phyloP scores from a whole-genome alignment of 345 rosid genomes.

The Eucalyptus shirleyi region DNA sequence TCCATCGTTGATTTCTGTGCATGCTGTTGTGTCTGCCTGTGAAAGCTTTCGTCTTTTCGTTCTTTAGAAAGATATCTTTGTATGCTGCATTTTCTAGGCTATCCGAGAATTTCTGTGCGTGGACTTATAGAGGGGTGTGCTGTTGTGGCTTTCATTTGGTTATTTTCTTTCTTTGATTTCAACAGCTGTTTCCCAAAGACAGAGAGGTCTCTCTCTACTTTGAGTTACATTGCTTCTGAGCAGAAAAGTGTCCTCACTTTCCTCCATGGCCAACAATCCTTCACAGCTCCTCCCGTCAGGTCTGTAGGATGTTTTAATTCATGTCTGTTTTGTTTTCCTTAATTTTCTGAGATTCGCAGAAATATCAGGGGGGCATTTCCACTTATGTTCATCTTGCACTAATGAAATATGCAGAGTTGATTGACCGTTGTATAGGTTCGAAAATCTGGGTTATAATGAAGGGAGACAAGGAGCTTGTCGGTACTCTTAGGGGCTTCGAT shows the following conservation, averaged over 20 bases:
- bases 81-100: no score
- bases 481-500: constrained; percentile 1
- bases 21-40: no score
- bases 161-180: no score
- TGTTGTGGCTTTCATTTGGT: no score
- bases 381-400: not conserved
- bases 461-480: constrained; percentile 10
- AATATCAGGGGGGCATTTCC: not conserved
- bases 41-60: no score
- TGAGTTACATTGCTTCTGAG: not conserved
- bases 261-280: constrained; percentile 1
- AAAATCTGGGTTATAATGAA: constrained; percentile 14
- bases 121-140: no score
- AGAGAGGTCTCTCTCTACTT: no score
- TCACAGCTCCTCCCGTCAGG: constrained; percentile 5
- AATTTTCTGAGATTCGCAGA: not conserved
- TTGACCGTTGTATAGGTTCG: constrained; percentile 4
- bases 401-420: not conserved
- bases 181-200: no score
- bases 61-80: no score
- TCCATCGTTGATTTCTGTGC: no score
- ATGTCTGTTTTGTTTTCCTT: not conserved
- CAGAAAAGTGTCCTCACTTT: not conserved
- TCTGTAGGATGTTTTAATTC: not conserved
- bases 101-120: no score